Evolutionary conservation across 768 basidiomycete genomes (phyloP), one percentile per base, ranked within the genome.

Genomic region (Amanita rubescens): DNA sequence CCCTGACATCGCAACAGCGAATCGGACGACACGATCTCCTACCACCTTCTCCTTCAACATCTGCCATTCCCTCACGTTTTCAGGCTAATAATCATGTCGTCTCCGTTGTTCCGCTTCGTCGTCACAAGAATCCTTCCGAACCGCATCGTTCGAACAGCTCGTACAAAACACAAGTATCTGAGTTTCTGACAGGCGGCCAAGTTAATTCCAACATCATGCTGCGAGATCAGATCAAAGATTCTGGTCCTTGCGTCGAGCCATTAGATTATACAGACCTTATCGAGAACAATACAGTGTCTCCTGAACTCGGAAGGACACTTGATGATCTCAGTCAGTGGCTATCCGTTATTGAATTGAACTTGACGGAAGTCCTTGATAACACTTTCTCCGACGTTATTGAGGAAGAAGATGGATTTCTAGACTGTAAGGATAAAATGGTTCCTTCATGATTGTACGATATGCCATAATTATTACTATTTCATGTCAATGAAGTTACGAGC

Each of bases 271-370:
- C 67, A 5, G 67, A 73, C 22, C 67, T 85, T 56, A 73, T 79
- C 17, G 76, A 75, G 5, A 70, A 71, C 24, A 83, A 82, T 9
- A 75, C 73, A 32, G 81, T 85, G 0, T 85, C 88, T 58, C 65
- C 71, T 1, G 87, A 91, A 63, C 76, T 97, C 45, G 82, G 81
- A 41, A 69, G 74, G 41, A 87, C 84, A 3, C 80, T 95, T 9
- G 85, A 85, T 42, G 82, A 87, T 61, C 77, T 97, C 33, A 75
- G 78, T 2, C 74, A 78, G 57, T 94, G 90, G 90, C 67, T 97
- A 53, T 76, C 77, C 4, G 74, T 83, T 0, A 78, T 94, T 1
- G 88, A 92, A 62, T 69, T 65, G 10, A 93, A 92, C 0, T 70
- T 97, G 44, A 76, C 74, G 30, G 77, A 73, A 22, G 74, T 94